phyloP scores from a whole-genome alignment of 176 grass and related monocot genomes.

The Alopecurus myosuroides region DNA sequence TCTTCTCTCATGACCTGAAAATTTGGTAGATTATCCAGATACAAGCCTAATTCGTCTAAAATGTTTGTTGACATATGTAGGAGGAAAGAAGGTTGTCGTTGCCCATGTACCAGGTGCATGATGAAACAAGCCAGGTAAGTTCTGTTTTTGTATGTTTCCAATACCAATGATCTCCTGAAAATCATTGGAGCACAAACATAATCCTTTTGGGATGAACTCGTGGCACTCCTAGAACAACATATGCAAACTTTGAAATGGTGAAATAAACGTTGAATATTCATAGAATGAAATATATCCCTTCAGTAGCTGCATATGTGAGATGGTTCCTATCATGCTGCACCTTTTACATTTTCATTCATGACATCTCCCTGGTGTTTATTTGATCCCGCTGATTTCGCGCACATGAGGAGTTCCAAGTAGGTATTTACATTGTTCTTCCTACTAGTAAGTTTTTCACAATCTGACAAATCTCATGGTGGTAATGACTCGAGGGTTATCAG shows the following conservation, averaged over 20 bases:
- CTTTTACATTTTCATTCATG: conserved; percentile 16
- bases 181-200: background rate
- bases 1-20: background rate
- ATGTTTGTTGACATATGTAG: conserved; percentile 44
- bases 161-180: conserved; percentile 11
- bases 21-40: background rate
- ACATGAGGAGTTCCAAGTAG: conserved; percentile 63
- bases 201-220: background rate
- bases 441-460: conserved; percentile 71
- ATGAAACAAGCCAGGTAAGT: conserved; percentile 99
- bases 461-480: conserved; percentile 83
- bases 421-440: conserved; percentile 67
- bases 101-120: conserved; percentile 91
- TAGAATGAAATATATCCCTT: conserved; percentile 14
- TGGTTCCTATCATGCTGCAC: background rate
- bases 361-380: conserved; percentile 25
- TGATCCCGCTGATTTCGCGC: conserved; percentile 37
- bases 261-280: background rate
- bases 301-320: conserved; percentile 10
- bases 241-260: background rate
- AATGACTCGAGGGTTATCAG: conserved; percentile 71
- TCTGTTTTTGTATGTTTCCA: conserved; percentile 42
- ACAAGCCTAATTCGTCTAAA: background rate
- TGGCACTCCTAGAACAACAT: background rate
- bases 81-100: conserved; percentile 94